Conservation (phyloP, 2,329 filamentous ascomycete genomes). For the Xylaria sp. region DNA sequence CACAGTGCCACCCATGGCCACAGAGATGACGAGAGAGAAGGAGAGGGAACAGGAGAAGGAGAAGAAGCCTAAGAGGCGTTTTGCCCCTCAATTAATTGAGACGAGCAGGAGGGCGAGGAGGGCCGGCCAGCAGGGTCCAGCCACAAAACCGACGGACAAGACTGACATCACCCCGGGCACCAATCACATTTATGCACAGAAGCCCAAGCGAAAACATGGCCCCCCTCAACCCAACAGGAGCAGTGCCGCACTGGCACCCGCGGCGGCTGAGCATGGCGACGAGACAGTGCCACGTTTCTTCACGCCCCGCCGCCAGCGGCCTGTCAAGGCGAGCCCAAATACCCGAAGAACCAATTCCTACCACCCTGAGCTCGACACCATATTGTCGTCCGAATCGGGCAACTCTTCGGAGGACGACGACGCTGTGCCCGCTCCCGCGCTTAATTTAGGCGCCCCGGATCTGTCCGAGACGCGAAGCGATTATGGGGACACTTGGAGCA, state of each 20-base stretch:
- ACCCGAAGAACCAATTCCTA: conserved; percentile 55
- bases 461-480: conserved; percentile 45
- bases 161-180: conserved; percentile 76
- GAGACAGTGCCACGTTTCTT: conserved; percentile 51
- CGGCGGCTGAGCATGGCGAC: conserved; percentile 46
- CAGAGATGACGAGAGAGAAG: neutral
- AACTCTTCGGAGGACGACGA: conserved; percentile 52
- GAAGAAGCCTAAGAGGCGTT: conserved; percentile 60
- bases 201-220: conserved; percentile 53
- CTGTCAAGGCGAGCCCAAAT: conserved; percentile 55
- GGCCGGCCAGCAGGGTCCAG: conserved; percentile 71
- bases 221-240: conserved; percentile 40
- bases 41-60: conserved; percentile 29
- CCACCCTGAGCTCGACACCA: conserved; percentile 56
- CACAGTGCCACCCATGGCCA: conserved; percentile 20
- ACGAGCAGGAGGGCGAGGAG: conserved; percentile 78
- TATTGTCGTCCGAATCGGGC: conserved; percentile 58
- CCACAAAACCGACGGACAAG: conserved; percentile 73
- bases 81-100: conserved; percentile 84
- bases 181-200: conserved; percentile 68
- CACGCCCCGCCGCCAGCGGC: conserved; percentile 54
- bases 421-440: conserved; percentile 30
- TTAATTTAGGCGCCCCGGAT: conserved; percentile 43
- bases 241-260: conserved; percentile 38
- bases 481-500: conserved; percentile 49